Conservation (phyloP, 75 land plant genomes). For the Larix kaempferi region DNA sequence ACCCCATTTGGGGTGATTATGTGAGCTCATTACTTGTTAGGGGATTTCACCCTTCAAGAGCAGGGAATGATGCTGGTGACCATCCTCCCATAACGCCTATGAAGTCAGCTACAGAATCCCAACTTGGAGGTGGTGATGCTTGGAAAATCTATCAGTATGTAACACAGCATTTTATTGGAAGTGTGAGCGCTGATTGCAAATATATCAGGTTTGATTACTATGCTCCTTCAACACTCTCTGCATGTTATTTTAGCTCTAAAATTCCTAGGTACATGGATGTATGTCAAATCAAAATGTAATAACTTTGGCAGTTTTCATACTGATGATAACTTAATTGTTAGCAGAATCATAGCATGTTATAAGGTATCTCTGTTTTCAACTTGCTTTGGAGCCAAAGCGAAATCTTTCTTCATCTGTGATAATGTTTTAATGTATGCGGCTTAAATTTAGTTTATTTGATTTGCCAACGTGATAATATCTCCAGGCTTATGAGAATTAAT, state of each 20-base stretch:
- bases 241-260: neutral
- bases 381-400: neutral
- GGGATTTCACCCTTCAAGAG: slow-evolving; percentile 66
- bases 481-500: no score
- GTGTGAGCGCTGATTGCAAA: slow-evolving; percentile 87
- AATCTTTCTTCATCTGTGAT: neutral
- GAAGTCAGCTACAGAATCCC: slow-evolving; percentile 73
- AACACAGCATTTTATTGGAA: slow-evolving; percentile 88
- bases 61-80: slow-evolving; percentile 90
- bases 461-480: no score
- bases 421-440: neutral
- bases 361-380: neutral
- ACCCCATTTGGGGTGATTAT: slow-evolving; percentile 79
- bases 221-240: neutral
- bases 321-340: neutral
- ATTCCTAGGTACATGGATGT: neutral
- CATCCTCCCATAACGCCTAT: slow-evolving; percentile 99
- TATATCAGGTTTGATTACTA: slow-evolving; percentile 54
- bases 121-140: slow-evolving; percentile 76
- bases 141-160: slow-evolving; percentile 93
- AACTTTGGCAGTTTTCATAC: neutral
- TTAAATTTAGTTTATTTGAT: neutral
- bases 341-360: neutral
- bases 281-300: neutral
- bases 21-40: slow-evolving; percentile 44